Conservation (phyloP, 2,329 filamentous ascomycete genomes). For the Neonectria sp. region DNA sequence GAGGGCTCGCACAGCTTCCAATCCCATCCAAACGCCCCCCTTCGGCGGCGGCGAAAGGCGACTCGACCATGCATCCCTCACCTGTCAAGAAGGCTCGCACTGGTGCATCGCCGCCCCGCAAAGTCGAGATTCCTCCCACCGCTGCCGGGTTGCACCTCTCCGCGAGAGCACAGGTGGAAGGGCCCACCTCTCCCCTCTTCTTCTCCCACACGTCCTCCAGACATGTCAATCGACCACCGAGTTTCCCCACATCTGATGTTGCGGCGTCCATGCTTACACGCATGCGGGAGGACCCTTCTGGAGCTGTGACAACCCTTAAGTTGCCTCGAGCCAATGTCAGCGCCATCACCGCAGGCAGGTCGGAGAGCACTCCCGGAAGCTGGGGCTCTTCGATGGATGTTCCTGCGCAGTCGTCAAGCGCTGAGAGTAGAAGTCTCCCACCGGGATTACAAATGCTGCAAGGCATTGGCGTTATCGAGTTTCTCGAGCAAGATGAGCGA, state of each 20-base stretch:
- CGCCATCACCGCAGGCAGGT: conserved; percentile 62
- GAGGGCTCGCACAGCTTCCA: conserved; percentile 37
- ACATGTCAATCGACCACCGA: conserved; percentile 56
- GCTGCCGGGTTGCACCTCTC: conserved; percentile 41
- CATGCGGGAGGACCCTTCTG: conserved; percentile 59
- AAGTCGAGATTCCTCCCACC: conserved; percentile 58
- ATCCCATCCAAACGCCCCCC: conserved; percentile 47
- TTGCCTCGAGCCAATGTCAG: conserved; percentile 68
- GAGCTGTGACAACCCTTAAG: conserved; percentile 67
- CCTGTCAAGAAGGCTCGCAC: conserved; percentile 64
- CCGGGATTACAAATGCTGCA: conserved; percentile 71
- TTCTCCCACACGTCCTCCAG: conserved; percentile 62
- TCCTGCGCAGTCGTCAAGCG: conserved; percentile 65
- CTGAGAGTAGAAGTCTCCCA: conserved; percentile 64
- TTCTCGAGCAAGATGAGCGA: conserved; percentile 82
- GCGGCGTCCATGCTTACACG: conserved; percentile 64
- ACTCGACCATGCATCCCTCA: conserved; percentile 52
- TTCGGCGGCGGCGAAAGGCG: conserved; percentile 39
- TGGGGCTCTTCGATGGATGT: conserved; percentile 68
- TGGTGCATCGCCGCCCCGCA: conserved; percentile 62
- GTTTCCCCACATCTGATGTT: conserved; percentile 57
- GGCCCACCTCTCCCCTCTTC: conserved; percentile 66
- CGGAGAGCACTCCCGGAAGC: conserved; percentile 67
- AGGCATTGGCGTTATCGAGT: conserved; percentile 77
- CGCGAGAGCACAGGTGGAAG: conserved; percentile 51